These are phyloP conservation scores for Cladosporium sp. DNA, from an alignment of 2,329 filamentous ascomycete species.

Conservation along the genomic window DNA sequence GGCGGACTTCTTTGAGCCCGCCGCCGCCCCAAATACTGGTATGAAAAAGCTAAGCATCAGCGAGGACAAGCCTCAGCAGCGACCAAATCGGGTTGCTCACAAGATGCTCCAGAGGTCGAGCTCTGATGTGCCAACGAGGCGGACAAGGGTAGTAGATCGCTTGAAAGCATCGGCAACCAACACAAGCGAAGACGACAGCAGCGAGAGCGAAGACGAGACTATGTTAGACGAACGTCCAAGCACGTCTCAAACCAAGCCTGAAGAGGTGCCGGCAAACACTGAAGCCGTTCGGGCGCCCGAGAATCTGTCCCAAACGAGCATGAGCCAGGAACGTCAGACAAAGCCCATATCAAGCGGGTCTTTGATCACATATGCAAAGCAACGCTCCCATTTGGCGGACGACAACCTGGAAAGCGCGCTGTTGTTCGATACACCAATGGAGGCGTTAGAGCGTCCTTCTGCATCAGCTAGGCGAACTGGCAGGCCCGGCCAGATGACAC, in stretches of 20 bases:
- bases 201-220: slow-evolving; percentile 14
- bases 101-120: neutral
- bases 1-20: slow-evolving; percentile 14
- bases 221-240: slow-evolving; percentile 14
- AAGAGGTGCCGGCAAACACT: neutral
- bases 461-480: slow-evolving; percentile 18
- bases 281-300: neutral
- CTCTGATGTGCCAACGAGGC: slow-evolving; percentile 5
- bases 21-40: neutral
- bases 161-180: slow-evolving; percentile 27
- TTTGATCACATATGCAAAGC: slow-evolving; percentile 52
- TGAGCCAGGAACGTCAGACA: neutral
- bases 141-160: slow-evolving; percentile 28
- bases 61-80: neutral
- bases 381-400: slow-evolving; percentile 55
- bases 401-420: slow-evolving; percentile 35
- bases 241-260: neutral
- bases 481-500: slow-evolving; percentile 10
- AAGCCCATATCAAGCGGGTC: slow-evolving; percentile 3
- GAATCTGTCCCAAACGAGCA: neutral
- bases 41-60: slow-evolving; percentile 9
- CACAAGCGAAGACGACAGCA: slow-evolving; percentile 15
- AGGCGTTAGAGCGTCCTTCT: slow-evolving; percentile 17
- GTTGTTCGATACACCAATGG: slow-evolving; percentile 27
- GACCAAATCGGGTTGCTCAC: neutral